Conservation (phyloP, 148 eudicot genomes). For the Euryodendron excelsum region DNA sequence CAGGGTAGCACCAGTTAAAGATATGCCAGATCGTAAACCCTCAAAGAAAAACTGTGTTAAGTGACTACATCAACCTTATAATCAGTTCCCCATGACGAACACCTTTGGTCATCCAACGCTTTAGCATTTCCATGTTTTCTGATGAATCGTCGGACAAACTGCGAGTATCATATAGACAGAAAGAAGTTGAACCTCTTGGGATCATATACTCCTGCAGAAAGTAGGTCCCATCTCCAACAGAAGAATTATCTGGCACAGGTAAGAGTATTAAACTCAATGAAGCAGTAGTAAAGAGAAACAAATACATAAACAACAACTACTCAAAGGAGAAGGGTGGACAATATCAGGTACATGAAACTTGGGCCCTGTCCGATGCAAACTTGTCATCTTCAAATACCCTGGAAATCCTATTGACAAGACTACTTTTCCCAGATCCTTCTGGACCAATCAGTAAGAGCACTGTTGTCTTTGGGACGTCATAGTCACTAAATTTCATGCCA, state of each 20-base stretch:
- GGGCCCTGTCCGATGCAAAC: conserved; percentile 76
- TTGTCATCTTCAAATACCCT: conserved; percentile 68
- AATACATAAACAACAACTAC: not conserved
- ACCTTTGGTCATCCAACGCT: conserved; percentile 73
- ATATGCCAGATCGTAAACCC: not conserved
- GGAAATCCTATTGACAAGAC: conserved; percentile 75
- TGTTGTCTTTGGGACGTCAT: conserved; percentile 55
- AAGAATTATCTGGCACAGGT: conserved; percentile 39
- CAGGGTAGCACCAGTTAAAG: not conserved
- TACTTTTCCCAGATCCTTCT: conserved; percentile 85
- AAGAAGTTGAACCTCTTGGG: conserved; percentile 53
- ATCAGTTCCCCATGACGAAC: conserved; percentile 72
- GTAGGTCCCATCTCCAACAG: conserved; percentile 58
- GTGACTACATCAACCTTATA: conserved; percentile 43
- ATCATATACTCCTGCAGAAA: conserved; percentile 74
- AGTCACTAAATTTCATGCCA: conserved; percentile 39
- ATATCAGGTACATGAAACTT: conserved; percentile 64
- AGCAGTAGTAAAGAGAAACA: not conserved
- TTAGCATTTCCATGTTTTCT: conserved; percentile 51
- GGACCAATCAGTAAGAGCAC: conserved; percentile 76
- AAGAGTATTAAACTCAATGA: not conserved
- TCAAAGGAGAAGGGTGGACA: too few species aligned
- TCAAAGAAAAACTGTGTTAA: conserved; percentile 7
- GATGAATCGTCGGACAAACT: conserved; percentile 50
- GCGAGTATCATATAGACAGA: conserved; percentile 86